Evolutionary conservation across 306 rosid species (phyloP).

Genomic region (Corylus avellana): DNA sequence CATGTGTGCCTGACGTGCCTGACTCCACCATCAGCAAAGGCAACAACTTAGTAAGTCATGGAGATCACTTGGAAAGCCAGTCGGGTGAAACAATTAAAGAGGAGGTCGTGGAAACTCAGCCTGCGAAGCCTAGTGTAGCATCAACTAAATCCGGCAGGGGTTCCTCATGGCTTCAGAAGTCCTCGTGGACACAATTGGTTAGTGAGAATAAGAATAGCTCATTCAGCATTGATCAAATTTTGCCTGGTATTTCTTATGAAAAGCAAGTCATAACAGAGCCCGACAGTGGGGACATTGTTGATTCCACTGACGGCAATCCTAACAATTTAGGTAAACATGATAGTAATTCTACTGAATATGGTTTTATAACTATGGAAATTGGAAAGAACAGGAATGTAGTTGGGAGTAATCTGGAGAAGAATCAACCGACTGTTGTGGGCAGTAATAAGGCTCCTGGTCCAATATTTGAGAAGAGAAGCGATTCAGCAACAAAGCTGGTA

Average conservation of each 20-base stretch:
- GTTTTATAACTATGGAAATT: conserved; percentile 17
- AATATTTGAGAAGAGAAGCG: conserved; percentile 31
- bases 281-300: conserved; percentile 5
- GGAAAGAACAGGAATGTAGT: neutral
- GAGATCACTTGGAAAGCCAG: neutral
- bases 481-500: conserved; percentile 31
- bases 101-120: conserved; percentile 37
- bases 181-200: conserved; percentile 85
- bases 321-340: conserved; percentile 21
- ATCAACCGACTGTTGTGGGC: conserved; percentile 28
- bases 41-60: conserved; percentile 25
- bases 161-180: conserved; percentile 65
- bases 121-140: conserved; percentile 24
- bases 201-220: conserved; percentile 32
- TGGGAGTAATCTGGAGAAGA: conserved; percentile 24
- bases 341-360: conserved; percentile 23
- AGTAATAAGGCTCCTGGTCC: conserved; percentile 25
- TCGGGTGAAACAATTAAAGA: conserved; percentile 4
- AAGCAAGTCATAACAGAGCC: conserved; percentile 35
- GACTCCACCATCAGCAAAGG: conserved; percentile 23
- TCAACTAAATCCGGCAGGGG: conserved; percentile 59
- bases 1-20: conserved; percentile 17
- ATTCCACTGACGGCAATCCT: conserved; percentile 32
- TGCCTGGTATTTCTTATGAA: conserved; percentile 44
- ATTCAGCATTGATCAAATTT: conserved; percentile 66